Conservation (phyloP, 2,329 filamentous ascomycete species). For the Hirsutella thompsonii region DNA sequence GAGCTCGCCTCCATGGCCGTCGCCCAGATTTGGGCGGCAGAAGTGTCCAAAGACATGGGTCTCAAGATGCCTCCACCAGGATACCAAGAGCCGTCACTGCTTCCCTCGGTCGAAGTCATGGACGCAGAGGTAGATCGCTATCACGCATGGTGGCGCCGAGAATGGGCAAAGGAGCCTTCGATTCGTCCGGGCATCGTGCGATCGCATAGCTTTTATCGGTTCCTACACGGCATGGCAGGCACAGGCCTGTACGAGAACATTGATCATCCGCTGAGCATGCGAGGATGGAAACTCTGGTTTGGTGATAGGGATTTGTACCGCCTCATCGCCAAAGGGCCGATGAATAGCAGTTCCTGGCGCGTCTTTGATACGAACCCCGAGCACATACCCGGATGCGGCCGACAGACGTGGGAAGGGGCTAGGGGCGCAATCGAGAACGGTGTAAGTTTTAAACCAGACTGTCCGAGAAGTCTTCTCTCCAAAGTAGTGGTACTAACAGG, state of each 20-base stretch:
- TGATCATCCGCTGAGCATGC: conserved; percentile 10
- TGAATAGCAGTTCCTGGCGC: conserved; percentile 13
- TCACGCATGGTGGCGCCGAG: conserved; percentile 13
- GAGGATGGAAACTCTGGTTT: conserved; percentile 13
- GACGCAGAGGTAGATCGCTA: conserved; percentile 12
- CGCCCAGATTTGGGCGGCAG: conserved; percentile 23
- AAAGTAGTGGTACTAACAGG: too few relatives aligned
- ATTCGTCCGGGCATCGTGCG: conserved; percentile 10
- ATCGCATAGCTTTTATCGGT: conserved; percentile 11
- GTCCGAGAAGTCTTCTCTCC: too few relatives aligned
- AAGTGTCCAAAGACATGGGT: not conserved
- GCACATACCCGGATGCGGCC: conserved; percentile 11
- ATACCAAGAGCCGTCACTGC: conserved; percentile 7
- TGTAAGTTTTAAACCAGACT: conserved; percentile 5
- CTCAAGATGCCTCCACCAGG: conserved; percentile 1
- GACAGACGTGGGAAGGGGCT: conserved; percentile 10
- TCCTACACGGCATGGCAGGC: conserved; percentile 13
- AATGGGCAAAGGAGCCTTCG: conserved; percentile 10
- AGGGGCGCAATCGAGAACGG: conserved; percentile 10
- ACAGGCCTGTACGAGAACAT: conserved; percentile 13
- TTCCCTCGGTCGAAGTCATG: conserved; percentile 11
- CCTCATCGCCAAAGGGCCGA: conserved; percentile 12
- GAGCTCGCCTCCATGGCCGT: conserved; percentile 27
- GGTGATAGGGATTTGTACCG: conserved; percentile 11
- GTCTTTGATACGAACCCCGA: conserved; percentile 14